phyloP scores from a whole-genome alignment of 371 early-diverging fungal species.

The Mortierella sp. region DNA sequence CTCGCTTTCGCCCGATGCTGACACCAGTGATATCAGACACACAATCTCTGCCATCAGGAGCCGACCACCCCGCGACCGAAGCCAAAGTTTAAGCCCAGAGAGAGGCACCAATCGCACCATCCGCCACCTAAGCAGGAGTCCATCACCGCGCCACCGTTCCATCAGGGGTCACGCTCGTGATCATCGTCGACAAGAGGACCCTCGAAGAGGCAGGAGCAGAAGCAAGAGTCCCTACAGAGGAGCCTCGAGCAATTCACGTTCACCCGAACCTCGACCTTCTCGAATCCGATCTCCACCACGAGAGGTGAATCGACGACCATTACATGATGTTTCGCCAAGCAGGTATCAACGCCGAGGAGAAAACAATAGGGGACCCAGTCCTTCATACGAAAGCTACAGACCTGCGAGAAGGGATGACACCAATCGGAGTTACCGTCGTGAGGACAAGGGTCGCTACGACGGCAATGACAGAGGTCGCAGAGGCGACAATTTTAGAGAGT shows the following conservation, averaged over 20 bases:
- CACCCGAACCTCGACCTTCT: conserved; percentile 1
- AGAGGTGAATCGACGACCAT: conserved; percentile 5
- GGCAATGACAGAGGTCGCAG: conserved; percentile 5
- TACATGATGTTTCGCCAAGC: conserved; percentile 13
- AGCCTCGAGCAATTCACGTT: not conserved
- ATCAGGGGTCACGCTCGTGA: not conserved
- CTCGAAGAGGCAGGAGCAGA: not conserved
- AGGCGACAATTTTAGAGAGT: not conserved
- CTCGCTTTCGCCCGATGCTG: conserved; percentile 15
- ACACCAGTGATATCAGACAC: conserved; percentile 17
- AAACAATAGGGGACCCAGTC: conserved; percentile 27
- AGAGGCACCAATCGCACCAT: not conserved
- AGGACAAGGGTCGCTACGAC: not conserved
- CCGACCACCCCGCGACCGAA: not conserved
- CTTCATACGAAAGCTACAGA: conserved; percentile 36
- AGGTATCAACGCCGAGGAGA: conserved; percentile 9
- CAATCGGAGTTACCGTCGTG: conserved; percentile 4
- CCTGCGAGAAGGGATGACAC: conserved; percentile 2
- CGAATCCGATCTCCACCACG: conserved; percentile 18
- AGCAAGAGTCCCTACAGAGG: not conserved
- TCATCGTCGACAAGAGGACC: conserved; percentile 2
- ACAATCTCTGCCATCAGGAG: conserved; percentile 12
- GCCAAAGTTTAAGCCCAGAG: not conserved
- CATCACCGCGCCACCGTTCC: conserved; percentile 12
- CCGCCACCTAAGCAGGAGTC: not conserved